phyloP scores from a whole-genome alignment of 106 monocot species.

The Dioscorea alata region DNA sequence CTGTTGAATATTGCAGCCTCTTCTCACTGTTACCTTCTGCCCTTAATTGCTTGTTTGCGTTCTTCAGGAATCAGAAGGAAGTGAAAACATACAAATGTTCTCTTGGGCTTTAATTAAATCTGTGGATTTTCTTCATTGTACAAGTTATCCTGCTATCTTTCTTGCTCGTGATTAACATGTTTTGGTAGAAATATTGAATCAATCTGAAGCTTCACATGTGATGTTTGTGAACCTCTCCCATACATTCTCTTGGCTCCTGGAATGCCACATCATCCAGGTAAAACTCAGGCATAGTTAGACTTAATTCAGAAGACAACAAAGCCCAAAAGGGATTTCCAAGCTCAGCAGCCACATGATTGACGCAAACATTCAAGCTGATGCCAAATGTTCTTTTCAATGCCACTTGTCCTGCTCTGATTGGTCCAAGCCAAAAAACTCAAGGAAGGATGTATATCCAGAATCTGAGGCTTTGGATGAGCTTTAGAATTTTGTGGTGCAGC shows the following conservation, averaged over 20 bases:
- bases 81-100: too few relatives aligned
- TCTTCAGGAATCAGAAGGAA: too few relatives aligned
- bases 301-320: not conserved
- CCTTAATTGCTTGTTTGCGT: too few relatives aligned
- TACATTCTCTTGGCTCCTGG: not conserved
- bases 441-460: slow-evolving; percentile 1
- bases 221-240: not conserved
- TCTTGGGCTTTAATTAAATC: too few relatives aligned
- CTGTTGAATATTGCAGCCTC: too few relatives aligned
- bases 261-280: not conserved
- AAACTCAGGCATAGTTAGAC: not conserved
- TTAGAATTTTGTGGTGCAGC: slow-evolving; percentile 10
- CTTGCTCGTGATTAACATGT: too few relatives aligned
- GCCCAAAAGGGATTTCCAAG: not conserved
- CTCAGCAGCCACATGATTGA: slow-evolving; percentile 2
- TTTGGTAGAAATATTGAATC: too few relatives aligned
- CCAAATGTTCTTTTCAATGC: not conserved
- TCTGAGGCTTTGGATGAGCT: slow-evolving; percentile 7
- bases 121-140: too few relatives aligned
- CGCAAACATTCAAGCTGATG: not conserved
- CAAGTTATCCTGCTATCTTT: too few relatives aligned
- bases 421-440: slow-evolving; percentile 5
- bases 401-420: slow-evolving; percentile 2
- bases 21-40: too few relatives aligned
- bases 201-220: too few relatives aligned